Base-by-base conservation (phyloP, 768 basidiomycete species). In the Boletus reticulatus region DNA sequence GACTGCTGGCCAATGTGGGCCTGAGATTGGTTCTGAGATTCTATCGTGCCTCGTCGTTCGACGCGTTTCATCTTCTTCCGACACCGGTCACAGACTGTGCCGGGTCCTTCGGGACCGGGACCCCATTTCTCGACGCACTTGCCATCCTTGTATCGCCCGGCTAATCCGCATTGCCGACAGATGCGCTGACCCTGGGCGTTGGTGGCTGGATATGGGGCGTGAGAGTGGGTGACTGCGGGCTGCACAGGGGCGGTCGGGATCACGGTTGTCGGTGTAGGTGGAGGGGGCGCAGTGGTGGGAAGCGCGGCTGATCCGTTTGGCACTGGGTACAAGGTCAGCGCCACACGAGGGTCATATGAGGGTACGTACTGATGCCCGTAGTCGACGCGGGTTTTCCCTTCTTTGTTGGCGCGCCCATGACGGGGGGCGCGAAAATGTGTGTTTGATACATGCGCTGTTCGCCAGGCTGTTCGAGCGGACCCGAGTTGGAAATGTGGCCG, bases 121-220 rank as follows among this genome's bases (percentile, higher is more conserved):
- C 89, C 89, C 89, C 89, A 92, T 70, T 92, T 92, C 65, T 92
- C 89, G 49, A 92, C 89, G 66, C 89, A 92, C 61, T 89, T 89
- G 10, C 85, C 87, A 20, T 92, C 89, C 73, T 90, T 90, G 73
- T 91, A 92, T 1, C 89, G 75, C 0, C 89, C 89, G 0, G 83
- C 75, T 42, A 85, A 72, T 0, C 87, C 87, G 62, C 89, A 92
- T 63, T 88, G 87, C 7, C 88, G 75, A 67, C 89, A 91, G 46
- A 88, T 89, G 22, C 89, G 76, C 65, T 90, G 89, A 0, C 89
- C 89, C 48, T 79, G 75, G 1, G 78, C 74, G 63, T 88, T 88
- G 0, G 66, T 66, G 27, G 73, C 60, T 19, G 72, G 70, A 29
- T 64, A 71, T 4, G 68, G 58, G 0, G 56, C 6, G 6, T 70